Base-by-base conservation (phyloP, 202 grass and related monocot species). In the Panicum virgatum region DNA sequence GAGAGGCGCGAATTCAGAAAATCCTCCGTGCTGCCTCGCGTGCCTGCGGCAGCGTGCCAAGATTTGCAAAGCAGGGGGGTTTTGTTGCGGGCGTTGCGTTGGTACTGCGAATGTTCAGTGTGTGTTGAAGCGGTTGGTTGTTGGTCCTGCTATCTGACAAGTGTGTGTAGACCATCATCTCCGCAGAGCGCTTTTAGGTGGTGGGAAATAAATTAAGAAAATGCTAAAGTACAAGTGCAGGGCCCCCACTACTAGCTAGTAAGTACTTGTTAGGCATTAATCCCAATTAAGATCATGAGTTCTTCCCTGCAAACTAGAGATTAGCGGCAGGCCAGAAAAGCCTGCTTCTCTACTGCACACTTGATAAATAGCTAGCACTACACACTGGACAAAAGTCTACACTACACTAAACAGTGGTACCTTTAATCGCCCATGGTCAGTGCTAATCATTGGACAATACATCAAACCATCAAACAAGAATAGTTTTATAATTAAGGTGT, bases 51-150 rank as follows among this genome's bases (percentile, higher is more conserved):
- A 3, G 18, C 18, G 2, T 11, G 53, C 9, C 47, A 37, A 53
- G 26, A 57, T 16, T 62, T 44, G 7, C 16, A 46, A 45, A 45
- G 15, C 54, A 16, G 39, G 4, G 23, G 23, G 40, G 0, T 37
- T 48, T 73, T 73, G 62, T 68, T 36, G n/a, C n/a, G n/a, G 77
- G 2, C 57, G 47, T 46, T 46, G 44, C 32, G 32, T 26, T 80
- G 50, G 48, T 60, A 12, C 26, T 48, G 11, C 10, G 53, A 57
- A 57, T 57, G 53, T 57, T 23, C 9, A 25, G 23, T 14, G 36
- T 58, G 63, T 42, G 25, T n/a, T n/a, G 51, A 43, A 65, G 32
- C 10, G 64, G 53, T 46, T 66, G 59, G 70, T 42, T 15, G 80
- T 30, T 30, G 45, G 54, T 32, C 70, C 18, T 36, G 12, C n/a